Conservation (phyloP, 2,329 filamentous ascomycete species). For the Didymosphaeria variabile region DNA sequence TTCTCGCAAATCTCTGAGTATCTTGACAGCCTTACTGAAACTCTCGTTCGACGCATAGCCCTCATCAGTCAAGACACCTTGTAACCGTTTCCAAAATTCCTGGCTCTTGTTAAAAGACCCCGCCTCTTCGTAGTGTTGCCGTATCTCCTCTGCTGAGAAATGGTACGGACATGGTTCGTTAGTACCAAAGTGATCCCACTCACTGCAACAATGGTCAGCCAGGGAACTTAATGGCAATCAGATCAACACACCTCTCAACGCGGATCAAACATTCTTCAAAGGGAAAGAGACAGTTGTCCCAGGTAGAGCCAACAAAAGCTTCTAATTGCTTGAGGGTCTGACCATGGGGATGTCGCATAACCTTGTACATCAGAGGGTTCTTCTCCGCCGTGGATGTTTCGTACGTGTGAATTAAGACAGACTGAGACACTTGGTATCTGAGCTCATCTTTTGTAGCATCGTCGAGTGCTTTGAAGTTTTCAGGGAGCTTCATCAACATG, state of each 20-base stretch:
- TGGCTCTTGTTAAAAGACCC: slow-evolving; percentile 35
- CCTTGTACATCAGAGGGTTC: slow-evolving; percentile 37
- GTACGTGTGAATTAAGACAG: slow-evolving; percentile 33
- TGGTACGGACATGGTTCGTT: slow-evolving; percentile 37
- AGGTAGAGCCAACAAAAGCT: slow-evolving; percentile 37
- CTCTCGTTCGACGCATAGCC: slow-evolving; percentile 34
- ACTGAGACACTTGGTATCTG: slow-evolving; percentile 37
- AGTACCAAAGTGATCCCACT: slow-evolving; percentile 32
- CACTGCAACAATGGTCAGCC: slow-evolving; percentile 26
- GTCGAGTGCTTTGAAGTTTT: slow-evolving; percentile 36
- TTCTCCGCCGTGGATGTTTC: slow-evolving; percentile 32
- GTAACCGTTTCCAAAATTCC: slow-evolving; percentile 32
- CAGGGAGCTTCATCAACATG: slow-evolving; percentile 38
- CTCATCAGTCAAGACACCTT: slow-evolving; percentile 34
- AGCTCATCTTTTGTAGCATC: slow-evolving; percentile 30
- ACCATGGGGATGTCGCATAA: slow-evolving; percentile 33
- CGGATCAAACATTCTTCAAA: slow-evolving; percentile 35
- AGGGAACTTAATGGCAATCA: neutral
- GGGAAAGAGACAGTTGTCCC: slow-evolving; percentile 35
- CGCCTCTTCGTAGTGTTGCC: slow-evolving; percentile 32
- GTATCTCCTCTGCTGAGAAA: slow-evolving; percentile 34
- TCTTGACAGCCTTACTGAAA: slow-evolving; percentile 27
- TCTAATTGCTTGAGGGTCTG: slow-evolving; percentile 39
- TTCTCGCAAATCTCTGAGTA: slow-evolving; percentile 24
- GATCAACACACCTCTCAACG: slow-evolving; percentile 31